Percentiles rank a stretch among this genome's conserved stretches.
Conservation (phyloP, 805 yeast genomes). For the Saturnispora serradocipensis region DNA sequence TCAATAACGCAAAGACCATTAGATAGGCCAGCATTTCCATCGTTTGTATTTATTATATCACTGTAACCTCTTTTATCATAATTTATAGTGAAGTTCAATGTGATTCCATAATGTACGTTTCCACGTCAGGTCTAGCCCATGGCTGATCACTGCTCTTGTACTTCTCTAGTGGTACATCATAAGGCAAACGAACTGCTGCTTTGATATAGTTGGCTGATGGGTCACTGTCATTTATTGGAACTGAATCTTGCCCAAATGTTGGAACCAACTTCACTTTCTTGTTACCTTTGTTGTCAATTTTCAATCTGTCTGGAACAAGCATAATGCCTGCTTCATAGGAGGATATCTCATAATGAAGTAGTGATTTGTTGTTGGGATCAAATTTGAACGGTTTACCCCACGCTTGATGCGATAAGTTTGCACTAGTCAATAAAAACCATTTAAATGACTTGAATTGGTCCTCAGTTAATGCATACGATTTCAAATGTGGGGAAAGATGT, state of each 20-base stretch:
- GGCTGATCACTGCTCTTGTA: slow-evolving; percentile 37
- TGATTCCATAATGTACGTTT: slow-evolving; percentile 2
- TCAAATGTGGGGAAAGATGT: slow-evolving; percentile 45
- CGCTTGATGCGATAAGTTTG: slow-evolving; percentile 68
- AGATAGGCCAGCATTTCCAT: not conserved
- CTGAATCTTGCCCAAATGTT: slow-evolving; percentile 30
- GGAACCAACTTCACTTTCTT: slow-evolving; percentile 31
- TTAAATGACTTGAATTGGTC: slow-evolving; percentile 41
- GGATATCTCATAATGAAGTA: slow-evolving; percentile 27
- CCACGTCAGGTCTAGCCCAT: slow-evolving; percentile 33
- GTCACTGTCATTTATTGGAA: not conserved
- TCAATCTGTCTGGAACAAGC: slow-evolving; percentile 27
- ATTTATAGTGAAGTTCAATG: not conserved
- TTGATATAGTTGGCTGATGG: not conserved
- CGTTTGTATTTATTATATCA: too few relatives aligned
- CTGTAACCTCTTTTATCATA: not conserved
- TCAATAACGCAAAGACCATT: slow-evolving; percentile 3
- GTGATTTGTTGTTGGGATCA: slow-evolving; percentile 1
- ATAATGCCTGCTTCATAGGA: slow-evolving; percentile 52
- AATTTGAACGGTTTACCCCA: slow-evolving; percentile 50
- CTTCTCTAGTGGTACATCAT: slow-evolving; percentile 39
- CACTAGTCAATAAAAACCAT: slow-evolving; percentile 70
- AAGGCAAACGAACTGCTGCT: slow-evolving; percentile 44
- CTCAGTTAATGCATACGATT: slow-evolving; percentile 50
- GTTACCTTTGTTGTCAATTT: slow-evolving; percentile 3